phyloP scores from a whole-genome alignment of 257 asterid genomes.

The Salvia splendens region DNA sequence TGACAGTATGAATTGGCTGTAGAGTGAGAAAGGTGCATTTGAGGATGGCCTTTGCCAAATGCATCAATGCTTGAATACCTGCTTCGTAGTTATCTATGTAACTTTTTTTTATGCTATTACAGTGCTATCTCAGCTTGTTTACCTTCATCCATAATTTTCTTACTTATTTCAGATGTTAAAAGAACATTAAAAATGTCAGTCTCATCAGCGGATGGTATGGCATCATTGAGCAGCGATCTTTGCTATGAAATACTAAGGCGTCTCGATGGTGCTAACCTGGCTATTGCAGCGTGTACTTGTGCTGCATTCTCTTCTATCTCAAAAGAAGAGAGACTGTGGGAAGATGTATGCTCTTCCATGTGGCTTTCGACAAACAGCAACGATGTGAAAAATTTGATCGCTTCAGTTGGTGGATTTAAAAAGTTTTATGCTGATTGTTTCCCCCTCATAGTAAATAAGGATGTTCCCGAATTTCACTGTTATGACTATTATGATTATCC shows the following conservation, averaged over 20 bases:
- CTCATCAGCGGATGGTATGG: slow-evolving; percentile 49
- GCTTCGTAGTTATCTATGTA: not conserved
- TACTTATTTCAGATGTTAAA: slow-evolving; percentile 48
- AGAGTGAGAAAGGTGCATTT: too few relatives aligned
- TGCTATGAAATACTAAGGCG: slow-evolving; percentile 84
- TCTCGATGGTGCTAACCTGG: slow-evolving; percentile 87
- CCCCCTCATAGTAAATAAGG: slow-evolving; percentile 87
- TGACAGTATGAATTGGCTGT: too few relatives aligned
- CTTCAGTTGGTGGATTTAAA: slow-evolving; percentile 78
- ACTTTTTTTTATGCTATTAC: not conserved
- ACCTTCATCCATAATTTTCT: slow-evolving; percentile 5
- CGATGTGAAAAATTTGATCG: slow-evolving; percentile 64
- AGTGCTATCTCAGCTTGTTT: not conserved
- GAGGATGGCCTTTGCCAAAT: too few relatives aligned
- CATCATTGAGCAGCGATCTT: slow-evolving; percentile 67
- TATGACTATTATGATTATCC: slow-evolving; percentile 58
- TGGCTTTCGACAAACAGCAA: slow-evolving; percentile 80
- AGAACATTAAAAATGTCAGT: slow-evolving; percentile 44
- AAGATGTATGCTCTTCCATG: slow-evolving; percentile 71
- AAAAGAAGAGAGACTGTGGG: slow-evolving; percentile 82
- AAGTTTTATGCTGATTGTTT: slow-evolving; percentile 85
- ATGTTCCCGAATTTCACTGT: slow-evolving; percentile 62
- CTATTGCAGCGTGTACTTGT: slow-evolving; percentile 85
- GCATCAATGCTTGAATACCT: too few relatives aligned
- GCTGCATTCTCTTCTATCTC: slow-evolving; percentile 75